Evolutionary conservation across 1,139 yeast genomes (phyloP), one percentile per base, ranked within the genome.

Genomic region (Pichia inconspicua): DNA sequence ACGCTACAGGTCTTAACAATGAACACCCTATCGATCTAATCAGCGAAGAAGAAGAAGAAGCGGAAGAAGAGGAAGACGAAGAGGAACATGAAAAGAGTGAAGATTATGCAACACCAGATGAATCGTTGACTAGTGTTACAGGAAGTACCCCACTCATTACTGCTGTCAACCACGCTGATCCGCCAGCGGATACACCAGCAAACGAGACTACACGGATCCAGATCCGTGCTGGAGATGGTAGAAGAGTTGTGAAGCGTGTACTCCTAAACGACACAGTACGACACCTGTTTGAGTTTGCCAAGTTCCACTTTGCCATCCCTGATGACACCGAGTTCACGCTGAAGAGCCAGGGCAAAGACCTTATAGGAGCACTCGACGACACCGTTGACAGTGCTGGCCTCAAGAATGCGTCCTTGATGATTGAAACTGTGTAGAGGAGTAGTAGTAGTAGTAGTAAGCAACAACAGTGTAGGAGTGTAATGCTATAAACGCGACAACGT

Each of bases 151-250:
- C 51, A 22, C 41, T 42, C 5, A 50, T 61, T 9, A 50, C 47
- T 10, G 54, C 64, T 0, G 57, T 62, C 0, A 72, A 73, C 35
- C 80, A 81, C 50, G 67, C 68, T 0, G 96, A 86, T 55, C 89
- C 92, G 0, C 69, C 79, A 1, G 25, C 50, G 1, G 65, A 66
- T 4, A 36, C 27, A 17, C 74, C 80, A 0, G 73, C 74, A 3
- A 66, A 75, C 1, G 27, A n/a, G 14, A 75, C 80, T 1, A 87
- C 97, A 1, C 72, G 98, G 58, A 77, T 94, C 25, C 98, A 92
- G 65, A 75, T 94, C 22, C 74, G 97, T 50, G 77, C 88, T 41
- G 95, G 94, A 17, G 89, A 84, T 58, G 97, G 97, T 25, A 76
- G 82, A 48, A 72, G 97, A 53, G 68, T 84, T 14, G 83, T 92